Base-by-base conservation (phyloP, 78 protist genomes). In the Protostelium mycophagum region DNA sequence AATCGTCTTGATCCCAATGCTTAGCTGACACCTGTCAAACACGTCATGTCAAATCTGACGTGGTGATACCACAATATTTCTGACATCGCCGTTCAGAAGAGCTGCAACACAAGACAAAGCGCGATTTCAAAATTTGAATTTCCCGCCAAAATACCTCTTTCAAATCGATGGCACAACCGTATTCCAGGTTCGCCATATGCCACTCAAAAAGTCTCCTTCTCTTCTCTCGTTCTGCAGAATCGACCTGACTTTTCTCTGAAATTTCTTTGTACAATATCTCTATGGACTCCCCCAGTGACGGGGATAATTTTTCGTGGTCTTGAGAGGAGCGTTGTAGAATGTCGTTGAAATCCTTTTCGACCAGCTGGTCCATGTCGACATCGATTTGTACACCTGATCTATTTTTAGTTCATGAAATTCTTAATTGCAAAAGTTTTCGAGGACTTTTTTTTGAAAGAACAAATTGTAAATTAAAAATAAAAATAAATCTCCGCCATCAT, bases 161-260 rank as follows among this genome's bases (percentile, higher is more conserved):
- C 16, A 88, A 88, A 0, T 10, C 1, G 34, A 89, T 85, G n/a
- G 94, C 94, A 85, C 91, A 92, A 10, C 88, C 94, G 28, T 88
- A 92, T 87, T 92, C 94, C 85, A 92, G 86, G 86, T 92, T 92
- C 83, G 94, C 90, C 36, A 86, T 9, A 83, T 92, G 91, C 94
- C 94, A 92, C 0, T 92, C 36, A 0, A 92, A 84, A 5, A 87
- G 35, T 36, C 83, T 84, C 5, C 16, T 16, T 36, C 86, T 85
- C 86, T 85, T 85, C 86, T 85, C 16, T 16, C 16, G 5, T 16
- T 85, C 86, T 37, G 5, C 36, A n/a, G n/a, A n/a, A n/a, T n/a
- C n/a, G n/a, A n/a, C n/a, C n/a, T n/a, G n/a, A n/a, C n/a, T n/a
- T n/a, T n/a, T n/a, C 37, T 85, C 86, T 25, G n/a, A 23, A 5